A percentile compares a stretch with the other conserved stretches of the same genome.
Evolutionary conservation across 2,329 filamentous ascomycete species (phyloP).

Genomic region (Leptographium flavum): DNA sequence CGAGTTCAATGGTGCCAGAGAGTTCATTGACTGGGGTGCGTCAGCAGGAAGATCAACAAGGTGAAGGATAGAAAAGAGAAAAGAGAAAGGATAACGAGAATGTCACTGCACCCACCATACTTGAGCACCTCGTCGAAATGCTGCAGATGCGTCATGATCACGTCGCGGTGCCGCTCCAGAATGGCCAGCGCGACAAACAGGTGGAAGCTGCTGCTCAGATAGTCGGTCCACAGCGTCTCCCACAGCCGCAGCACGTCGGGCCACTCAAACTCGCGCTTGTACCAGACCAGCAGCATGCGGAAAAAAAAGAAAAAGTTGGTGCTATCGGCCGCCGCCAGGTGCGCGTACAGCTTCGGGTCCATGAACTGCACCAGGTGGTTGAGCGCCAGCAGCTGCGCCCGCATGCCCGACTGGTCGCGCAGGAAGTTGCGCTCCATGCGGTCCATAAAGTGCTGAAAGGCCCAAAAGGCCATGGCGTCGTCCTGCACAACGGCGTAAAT

Average conservation of each 20-base stretch:
- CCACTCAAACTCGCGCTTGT: constrained; percentile 94
- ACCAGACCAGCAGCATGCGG: constrained; percentile 97
- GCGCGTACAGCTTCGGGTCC: constrained; percentile 85
- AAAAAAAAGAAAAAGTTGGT: constrained; percentile 99
- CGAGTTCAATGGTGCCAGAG: constrained; percentile 80
- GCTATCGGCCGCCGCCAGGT: constrained; percentile 78
- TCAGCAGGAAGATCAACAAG: no score
- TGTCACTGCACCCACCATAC: constrained; percentile 76
- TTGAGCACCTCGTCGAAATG: constrained; percentile 97
- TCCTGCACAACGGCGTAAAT: constrained; percentile 97
- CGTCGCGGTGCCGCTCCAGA: constrained; percentile 85
- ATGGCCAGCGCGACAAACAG: constrained; percentile 90
- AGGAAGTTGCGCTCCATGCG: constrained; percentile 97
- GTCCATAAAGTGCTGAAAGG: constrained; percentile 89
- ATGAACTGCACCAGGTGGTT: constrained; percentile 94
- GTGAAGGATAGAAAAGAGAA: no score
- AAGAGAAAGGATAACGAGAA: no score
- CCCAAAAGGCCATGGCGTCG: constrained; percentile 94
- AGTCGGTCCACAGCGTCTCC: constrained; percentile 93
- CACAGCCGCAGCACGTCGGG: constrained; percentile 73
- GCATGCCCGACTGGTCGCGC: constrained; percentile 92
- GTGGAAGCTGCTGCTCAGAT: constrained; percentile 77
- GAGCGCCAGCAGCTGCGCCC: constrained; percentile 74
- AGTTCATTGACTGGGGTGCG: constrained; percentile 71
- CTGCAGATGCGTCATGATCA: constrained; percentile 87